phyloP scores from a whole-genome alignment of 2,329 filamentous ascomycete species.

The Epichloe gansuensis region DNA sequence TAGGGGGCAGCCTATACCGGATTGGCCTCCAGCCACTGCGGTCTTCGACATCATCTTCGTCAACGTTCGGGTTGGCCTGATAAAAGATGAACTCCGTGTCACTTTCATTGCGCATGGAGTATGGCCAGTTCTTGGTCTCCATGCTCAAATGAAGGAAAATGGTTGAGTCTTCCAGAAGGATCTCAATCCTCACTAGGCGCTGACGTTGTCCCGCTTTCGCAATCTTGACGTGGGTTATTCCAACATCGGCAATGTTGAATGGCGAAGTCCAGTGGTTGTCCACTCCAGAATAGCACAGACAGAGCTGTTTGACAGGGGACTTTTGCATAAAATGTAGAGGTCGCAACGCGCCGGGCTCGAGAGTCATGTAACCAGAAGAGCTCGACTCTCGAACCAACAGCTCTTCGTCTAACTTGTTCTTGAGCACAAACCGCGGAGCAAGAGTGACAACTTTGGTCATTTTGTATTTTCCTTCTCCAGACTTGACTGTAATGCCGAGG shows the following conservation, averaged over 20 bases:
- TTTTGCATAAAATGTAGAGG: conserved; percentile 85
- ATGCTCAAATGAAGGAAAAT: conserved; percentile 84
- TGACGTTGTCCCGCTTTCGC: conserved; percentile 84
- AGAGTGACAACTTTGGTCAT: conserved; percentile 91
- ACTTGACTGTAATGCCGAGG: conserved; percentile 73
- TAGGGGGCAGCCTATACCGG: conserved; percentile 80
- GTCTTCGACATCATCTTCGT: conserved; percentile 78
- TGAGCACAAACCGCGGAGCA: conserved; percentile 81
- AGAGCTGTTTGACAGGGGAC: conserved; percentile 73
- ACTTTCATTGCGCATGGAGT: conserved; percentile 96
- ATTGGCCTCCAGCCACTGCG: conserved; percentile 84
- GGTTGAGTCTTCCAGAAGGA: conserved; percentile 84
- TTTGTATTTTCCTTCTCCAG: conserved; percentile 95
- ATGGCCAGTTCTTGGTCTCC: conserved; percentile 94
- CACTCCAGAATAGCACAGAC: conserved; percentile 81
- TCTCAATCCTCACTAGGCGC: conserved; percentile 72
- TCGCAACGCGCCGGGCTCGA: conserved; percentile 66
- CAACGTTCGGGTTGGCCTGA: conserved; percentile 84
- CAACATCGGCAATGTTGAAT: conserved; percentile 93
- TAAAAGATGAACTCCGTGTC: conserved; percentile 95
- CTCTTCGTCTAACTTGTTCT: conserved; percentile 83
- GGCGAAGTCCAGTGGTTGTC: conserved; percentile 97
- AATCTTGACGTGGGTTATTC: conserved; percentile 85
- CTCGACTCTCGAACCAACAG: conserved; percentile 85
- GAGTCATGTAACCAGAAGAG: conserved; percentile 69